Evolutionary conservation across 306 rosid genomes (phyloP), one percentile per base, ranked within the genome.

Genomic region (Pyrus betulifolia): DNA sequence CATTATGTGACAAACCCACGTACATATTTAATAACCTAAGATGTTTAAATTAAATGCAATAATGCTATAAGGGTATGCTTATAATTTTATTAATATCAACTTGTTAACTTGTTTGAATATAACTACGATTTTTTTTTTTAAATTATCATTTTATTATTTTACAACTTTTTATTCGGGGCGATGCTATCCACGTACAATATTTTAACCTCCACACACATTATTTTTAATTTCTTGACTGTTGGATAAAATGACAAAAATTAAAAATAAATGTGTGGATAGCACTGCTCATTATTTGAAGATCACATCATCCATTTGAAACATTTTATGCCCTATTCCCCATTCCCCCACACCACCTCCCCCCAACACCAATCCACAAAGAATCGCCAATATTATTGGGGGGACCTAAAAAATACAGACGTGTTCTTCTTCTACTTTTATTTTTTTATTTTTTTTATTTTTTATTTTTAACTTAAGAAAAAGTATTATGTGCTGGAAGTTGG

Each of bases 291-390:
- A 68, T 59, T 51, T 73, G 78, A 65, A 78, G 74, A 76, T 82
- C 87, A 62, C 84, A 82, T 82, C 85, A 74, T 42, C 66, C 25
- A 67, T 73, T 78, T 76, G 74, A 67, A 69, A 72, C 84, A 55
- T 79, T 82, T 76, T 84, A 60, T 74, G 69, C 44, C 31, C 55
- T 73, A 42, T 73, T 74, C 69, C 33, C 33, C 35, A 5, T 0
- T 5, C 38, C 38, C 35, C 35, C 35, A 3, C 35, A 5, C 35
- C 6, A 4, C 35, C 5, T 5, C 5, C 35, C 5, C 35, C 6
- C 6, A 25, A 25, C 27, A 25, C 27, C 27, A 25, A 25, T 25
- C 35, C 69, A 11, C 70, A 70, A 46, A 30, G 23, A 46, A 8
- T 22, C 8, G 15, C 22, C 19, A 46, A 46, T 46, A 46, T 15